Evolutionary conservation across 2,329 filamentous ascomycete species (phyloP), one percentile per base, ranked within the genome.

Genomic region (Onygenales sp.): DNA sequence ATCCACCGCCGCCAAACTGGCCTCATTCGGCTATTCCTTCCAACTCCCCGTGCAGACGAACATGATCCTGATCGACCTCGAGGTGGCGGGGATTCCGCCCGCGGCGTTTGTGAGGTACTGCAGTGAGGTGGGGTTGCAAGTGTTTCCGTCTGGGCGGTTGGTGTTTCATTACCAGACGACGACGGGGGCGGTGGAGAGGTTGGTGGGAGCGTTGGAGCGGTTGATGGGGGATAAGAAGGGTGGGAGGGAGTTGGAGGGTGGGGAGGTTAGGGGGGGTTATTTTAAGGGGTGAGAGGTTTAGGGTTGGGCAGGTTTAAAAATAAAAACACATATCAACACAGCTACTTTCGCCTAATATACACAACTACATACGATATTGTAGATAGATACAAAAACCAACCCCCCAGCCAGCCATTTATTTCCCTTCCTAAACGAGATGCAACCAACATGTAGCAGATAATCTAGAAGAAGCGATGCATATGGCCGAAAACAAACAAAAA

Each of bases 91-190:
- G 8, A 58, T 64, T 21, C 57, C 58, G 2, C 51, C 54, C 4
- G 56, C 59, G 4, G 55, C 56, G 1, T 56, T 63, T 31, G 56
- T 58, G 6, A 53, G 58, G 11, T 64, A 65, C 40, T 56, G 58
- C 8, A 56, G 55, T 43, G 56, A 58, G 27, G 54, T 53, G 13
- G 63, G 61, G 1, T 42, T 64, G 8, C 52, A 54, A 1, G 51
- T 61, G 2, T 64, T 63, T 34, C 58, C 58, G 1, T 57, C 42
- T 37, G 62, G 60, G 7, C 56, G 61, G 27, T 51, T 65, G 14
- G 63, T 61, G 10, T 65, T 65, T 36, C 61, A 65, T 46, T 60
- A 62, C 54, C 62, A 63, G 53, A 64, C 57, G n/a, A 56, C 62
- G 11, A 48, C 59, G 31, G 56, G 58, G 37, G 62, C 61, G 7